Evolutionary conservation across 345 rosid genomes (phyloP).

Genomic region (Acer yangbiense): DNA sequence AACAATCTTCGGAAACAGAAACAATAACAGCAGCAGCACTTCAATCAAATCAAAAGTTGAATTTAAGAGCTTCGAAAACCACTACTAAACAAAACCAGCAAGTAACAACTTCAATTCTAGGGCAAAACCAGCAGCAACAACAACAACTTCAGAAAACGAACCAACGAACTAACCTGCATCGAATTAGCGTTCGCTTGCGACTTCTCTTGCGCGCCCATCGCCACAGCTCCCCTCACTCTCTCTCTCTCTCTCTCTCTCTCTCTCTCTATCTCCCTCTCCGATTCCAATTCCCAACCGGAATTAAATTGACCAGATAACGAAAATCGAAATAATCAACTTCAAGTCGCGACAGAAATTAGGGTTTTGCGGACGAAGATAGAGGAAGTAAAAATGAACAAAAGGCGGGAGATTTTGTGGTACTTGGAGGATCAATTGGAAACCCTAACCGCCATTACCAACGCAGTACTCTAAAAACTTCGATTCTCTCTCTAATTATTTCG

Average conservation of each 20-base stretch:
- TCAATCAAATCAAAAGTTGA: background rate
- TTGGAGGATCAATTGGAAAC: conserved; percentile 44
- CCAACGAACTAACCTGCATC: conserved; percentile 73
- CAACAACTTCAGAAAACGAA: background rate
- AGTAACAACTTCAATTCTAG: conserved; percentile 22
- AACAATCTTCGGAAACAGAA: background rate
- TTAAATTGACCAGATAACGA: conserved; percentile 16
- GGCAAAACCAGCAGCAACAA: conserved; percentile 22
- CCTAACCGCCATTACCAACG: conserved; percentile 61
- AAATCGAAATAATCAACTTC: conserved; percentile 20
- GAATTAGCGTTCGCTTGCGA: conserved; percentile 70
- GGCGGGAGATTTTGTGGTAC: conserved; percentile 31
- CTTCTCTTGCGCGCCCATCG: conserved; percentile 90
- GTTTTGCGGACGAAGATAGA: conserved; percentile 35
- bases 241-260: background rate
- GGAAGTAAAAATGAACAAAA: conserved; percentile 20
- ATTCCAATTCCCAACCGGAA: conserved; percentile 33
- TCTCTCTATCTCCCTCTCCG: conserved; percentile 21
- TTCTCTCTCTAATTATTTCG: conserved; percentile 28
- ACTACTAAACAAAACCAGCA: background rate
- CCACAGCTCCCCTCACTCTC: conserved; percentile 27
- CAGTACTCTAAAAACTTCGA: conserved; percentile 31
- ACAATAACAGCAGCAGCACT: conserved; percentile 10
- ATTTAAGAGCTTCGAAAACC: conserved; percentile 5
- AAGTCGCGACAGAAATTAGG: conserved; percentile 46